Conservation (phyloP, 2,329 filamentous ascomycete species). For the Penicillium concentricum region DNA sequence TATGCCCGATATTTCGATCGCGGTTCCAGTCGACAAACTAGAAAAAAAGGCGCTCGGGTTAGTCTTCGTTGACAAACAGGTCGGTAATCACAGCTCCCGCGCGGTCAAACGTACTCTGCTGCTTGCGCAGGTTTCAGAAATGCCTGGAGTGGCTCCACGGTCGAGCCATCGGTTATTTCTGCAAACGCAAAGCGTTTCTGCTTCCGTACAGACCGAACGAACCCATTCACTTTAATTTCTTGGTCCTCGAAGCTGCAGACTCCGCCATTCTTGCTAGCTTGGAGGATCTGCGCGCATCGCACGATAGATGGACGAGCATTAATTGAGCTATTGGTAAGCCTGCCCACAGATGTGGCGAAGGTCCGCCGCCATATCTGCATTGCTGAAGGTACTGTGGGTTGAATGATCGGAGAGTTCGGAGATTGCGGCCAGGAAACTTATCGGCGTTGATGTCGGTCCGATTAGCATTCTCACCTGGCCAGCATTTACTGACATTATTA, state of each 20-base stretch:
- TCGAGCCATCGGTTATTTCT: constrained; percentile 83
- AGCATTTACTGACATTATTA: not conserved
- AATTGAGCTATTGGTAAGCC: constrained; percentile 28
- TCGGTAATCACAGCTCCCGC: not conserved
- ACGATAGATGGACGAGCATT: constrained; percentile 23
- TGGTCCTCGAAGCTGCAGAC: constrained; percentile 35
- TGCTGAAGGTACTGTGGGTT: constrained; percentile 22
- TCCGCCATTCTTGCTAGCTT: constrained; percentile 27
- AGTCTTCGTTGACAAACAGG: constrained; percentile 4
- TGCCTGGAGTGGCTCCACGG: constrained; percentile 73
- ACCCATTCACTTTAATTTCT: constrained; percentile 67
- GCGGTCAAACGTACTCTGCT: constrained; percentile 59
- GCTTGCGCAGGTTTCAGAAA: constrained; percentile 71
- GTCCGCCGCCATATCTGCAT: constrained; percentile 44
- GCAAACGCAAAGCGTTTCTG: constrained; percentile 84
- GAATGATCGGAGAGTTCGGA: constrained; percentile 13
- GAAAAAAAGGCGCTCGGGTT: constrained; percentile 23
- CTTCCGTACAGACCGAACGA: constrained; percentile 78
- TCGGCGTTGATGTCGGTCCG: constrained; percentile 9
- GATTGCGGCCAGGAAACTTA: constrained; percentile 13
- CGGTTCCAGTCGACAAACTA: constrained; percentile 78
- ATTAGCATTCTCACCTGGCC: not conserved
- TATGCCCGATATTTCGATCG: constrained; percentile 72
- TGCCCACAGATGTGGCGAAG: constrained; percentile 37
- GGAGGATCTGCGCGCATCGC: constrained; percentile 42